Evolutionary conservation across 495 filamentous ascomycete genomes (phyloP).

Genomic region (Penicillium cinerascens): DNA sequence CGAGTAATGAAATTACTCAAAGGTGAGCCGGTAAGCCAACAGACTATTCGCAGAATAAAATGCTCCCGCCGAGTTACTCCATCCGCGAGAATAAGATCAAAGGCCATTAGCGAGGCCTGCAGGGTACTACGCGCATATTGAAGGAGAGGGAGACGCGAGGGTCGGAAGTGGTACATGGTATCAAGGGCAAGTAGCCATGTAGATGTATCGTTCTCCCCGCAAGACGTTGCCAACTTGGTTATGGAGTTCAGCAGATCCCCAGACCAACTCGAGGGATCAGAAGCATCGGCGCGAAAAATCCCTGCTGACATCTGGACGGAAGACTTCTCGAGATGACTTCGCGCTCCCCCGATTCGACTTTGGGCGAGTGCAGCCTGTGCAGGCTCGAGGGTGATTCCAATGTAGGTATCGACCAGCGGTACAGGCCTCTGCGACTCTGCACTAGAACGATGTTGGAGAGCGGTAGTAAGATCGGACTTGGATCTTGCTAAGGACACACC

Average conservation of each 20-base stretch:
- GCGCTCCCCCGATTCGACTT: not conserved
- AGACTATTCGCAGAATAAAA: conserved; percentile 31
- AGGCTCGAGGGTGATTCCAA: conserved; percentile 40
- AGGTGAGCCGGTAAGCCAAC: conserved; percentile 28
- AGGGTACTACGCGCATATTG: conserved; percentile 29
- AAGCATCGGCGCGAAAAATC: conserved; percentile 33
- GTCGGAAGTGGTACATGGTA: conserved; percentile 49
- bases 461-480: not conserved
- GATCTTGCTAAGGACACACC: not conserved
- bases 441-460: not conserved
- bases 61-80: conserved; percentile 15
- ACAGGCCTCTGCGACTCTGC: not conserved
- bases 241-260: conserved; percentile 19
- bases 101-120: conserved; percentile 44
- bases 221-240: not conserved
- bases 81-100: conserved; percentile 32
- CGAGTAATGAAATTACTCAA: conserved; percentile 47
- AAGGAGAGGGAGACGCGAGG: conserved; percentile 41
- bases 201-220: not conserved
- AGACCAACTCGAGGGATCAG: conserved; percentile 27
- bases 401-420: conserved; percentile 33
- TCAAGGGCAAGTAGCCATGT: conserved; percentile 50
- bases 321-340: not conserved
- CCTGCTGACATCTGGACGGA: conserved; percentile 3
- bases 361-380: conserved; percentile 30